A percentile compares a stretch with the other conserved stretches of the same genome.
phyloP scores from a whole-genome alignment of 1,284 basidiomycete genomes.

The Irpex rosettiformis region DNA sequence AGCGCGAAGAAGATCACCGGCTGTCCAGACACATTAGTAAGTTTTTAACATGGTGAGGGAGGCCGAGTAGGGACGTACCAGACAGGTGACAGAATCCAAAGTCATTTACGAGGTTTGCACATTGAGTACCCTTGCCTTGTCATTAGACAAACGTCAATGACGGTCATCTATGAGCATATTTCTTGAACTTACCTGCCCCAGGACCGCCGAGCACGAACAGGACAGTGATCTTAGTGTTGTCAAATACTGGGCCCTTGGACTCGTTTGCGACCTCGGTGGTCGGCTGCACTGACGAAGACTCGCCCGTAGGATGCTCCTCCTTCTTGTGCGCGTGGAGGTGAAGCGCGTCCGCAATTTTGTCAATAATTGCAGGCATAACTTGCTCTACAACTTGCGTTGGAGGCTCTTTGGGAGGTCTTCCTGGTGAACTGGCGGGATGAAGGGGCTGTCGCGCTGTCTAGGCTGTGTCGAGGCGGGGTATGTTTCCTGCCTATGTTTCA shows the following conservation, averaged over 20 bases:
- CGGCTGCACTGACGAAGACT: constrained; percentile 5
- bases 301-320: constrained; percentile 10
- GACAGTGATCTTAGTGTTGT: constrained; percentile 77
- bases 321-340: constrained; percentile 29
- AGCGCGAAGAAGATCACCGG: constrained; percentile 93
- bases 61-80: constrained; percentile 43
- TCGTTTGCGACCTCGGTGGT: neutral
- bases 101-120: constrained; percentile 81
- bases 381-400: neutral
- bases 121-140: constrained; percentile 96
- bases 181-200: constrained; percentile 69
- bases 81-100: constrained; percentile 95
- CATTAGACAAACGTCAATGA: constrained; percentile 5
- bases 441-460: constrained; percentile 60
- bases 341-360: constrained; percentile 47
- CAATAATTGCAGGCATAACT: constrained; percentile 42
- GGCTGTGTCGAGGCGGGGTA: constrained; percentile 61
- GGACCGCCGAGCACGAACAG: constrained; percentile 97
- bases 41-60: neutral
- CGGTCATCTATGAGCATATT: neutral
- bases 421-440: constrained; percentile 57
- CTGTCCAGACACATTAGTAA: constrained; percentile 37
- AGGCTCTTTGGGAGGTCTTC: constrained; percentile 21
- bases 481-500: constrained; percentile 52
- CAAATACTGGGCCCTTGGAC: constrained; percentile 51